Conservation (phyloP, 2,329 filamentous ascomycete genomes). For the Aspergillus sp. region DNA sequence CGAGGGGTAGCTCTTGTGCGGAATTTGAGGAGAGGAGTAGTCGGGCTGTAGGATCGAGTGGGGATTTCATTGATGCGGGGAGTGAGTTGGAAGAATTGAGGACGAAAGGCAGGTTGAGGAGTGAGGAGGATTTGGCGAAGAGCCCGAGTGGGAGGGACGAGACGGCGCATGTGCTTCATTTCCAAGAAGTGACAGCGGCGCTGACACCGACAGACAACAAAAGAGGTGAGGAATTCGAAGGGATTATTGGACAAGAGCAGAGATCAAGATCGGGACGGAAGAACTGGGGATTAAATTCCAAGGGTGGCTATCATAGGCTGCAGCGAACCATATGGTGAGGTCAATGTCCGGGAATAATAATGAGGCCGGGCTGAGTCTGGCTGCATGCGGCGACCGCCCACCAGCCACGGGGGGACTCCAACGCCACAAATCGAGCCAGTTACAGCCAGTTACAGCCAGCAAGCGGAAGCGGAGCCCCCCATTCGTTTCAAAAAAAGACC, state of each 20-base stretch:
- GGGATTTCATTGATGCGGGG: slow-evolving; percentile 4
- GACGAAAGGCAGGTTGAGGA: slow-evolving; percentile 20
- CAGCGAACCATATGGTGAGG: not conserved
- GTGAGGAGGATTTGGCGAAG: slow-evolving; percentile 33
- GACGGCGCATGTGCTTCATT: slow-evolving; percentile 38
- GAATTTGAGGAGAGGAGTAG: slow-evolving; percentile 1
- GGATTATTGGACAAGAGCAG: not conserved
- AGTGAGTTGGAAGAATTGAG: slow-evolving; percentile 13
- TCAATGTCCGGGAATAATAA: not conserved
- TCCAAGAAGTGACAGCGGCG: slow-evolving; percentile 6
- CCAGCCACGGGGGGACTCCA: not conserved
- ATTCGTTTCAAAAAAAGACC: slow-evolving; percentile 3
- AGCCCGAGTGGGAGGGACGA: slow-evolving; percentile 35
- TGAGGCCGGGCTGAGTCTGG: not conserved
- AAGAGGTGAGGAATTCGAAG: not conserved
- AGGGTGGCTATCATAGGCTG: not conserved
- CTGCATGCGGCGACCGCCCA: slow-evolving; percentile 2
- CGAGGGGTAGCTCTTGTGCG: slow-evolving; percentile 6
- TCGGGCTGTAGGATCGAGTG: slow-evolving; percentile 22
- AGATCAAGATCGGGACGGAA: not conserved
- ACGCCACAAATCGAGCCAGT: not conserved
- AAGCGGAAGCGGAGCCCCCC: not conserved
- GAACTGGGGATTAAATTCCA: not conserved
- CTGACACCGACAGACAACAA: not conserved
- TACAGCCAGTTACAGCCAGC: too few species aligned